Base-by-base conservation (phyloP, 192 early-diverging fungal genomes). In the Phycomyces blakesleeanus region DNA sequence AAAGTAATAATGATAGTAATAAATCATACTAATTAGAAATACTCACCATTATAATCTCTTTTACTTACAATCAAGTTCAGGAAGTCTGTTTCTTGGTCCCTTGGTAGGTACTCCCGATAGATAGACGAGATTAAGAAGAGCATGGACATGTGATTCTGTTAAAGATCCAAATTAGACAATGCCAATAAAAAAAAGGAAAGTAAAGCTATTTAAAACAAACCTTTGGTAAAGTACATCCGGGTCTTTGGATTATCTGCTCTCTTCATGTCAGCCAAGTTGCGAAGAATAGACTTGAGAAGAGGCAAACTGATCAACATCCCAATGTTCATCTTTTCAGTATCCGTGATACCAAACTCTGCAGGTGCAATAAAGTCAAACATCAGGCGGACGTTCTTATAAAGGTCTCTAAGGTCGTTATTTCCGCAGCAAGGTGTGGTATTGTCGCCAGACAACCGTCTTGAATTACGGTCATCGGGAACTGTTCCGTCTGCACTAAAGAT, bases 171-270 rank as follows among this genome's bases (percentile, higher is more conserved):
- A 54, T 40, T 11, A 47, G 49, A 22, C 24, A 25, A n/a, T n/a
- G n/a, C n/a, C n/a, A n/a, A n/a, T n/a, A n/a, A n/a, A n/a, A n/a
- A n/a, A n/a, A n/a, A n/a, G n/a, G n/a, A n/a, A n/a, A n/a, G n/a
- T n/a, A n/a, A n/a, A n/a, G n/a, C 5, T 26, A 54, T 14, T 25
- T 59, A 15, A 24, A 26, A 60, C 8, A 27, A 44, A 83, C 90
- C 89, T 76, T 97, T 98, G 6, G 94, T 97, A 73, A 97, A 98
- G 65, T 94, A 98, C 40, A 98, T 77, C n/a, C 91, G 71, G 1
- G 92, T 90, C 47, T 85, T 77, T 5, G 89, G 78, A 10, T 74
- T 67, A 6, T 77, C 63, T 16, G 78, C 75, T 3, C 66, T 67
- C 38, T 80, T 80, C 27, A 82, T 80, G 27, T 76, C 74, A 57